Percentiles rank a stretch among this genome's conserved stretches.
These are phyloP conservation scores for Petunia hybrid DNA, from an alignment of 305 asterid genomes.

Conservation along the genomic window DNA sequence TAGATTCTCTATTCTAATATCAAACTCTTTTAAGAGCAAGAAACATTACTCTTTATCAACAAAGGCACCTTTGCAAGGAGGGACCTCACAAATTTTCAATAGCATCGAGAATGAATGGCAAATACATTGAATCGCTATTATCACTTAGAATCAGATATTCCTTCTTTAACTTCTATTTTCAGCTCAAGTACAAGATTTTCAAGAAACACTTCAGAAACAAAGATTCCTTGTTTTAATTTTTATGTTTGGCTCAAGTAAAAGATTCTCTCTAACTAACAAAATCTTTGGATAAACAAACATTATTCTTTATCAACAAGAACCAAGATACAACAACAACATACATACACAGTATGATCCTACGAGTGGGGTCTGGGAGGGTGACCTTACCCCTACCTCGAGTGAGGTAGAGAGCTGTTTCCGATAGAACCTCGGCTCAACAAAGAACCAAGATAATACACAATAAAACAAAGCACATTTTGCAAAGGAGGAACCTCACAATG, in stretches of 20 bases:
- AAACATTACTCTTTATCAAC: constrained; percentile 11
- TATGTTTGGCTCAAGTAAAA: not conserved
- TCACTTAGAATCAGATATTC: not conserved
- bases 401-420: too few species aligned
- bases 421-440: too few species aligned
- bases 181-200: not conserved
- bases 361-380: too few species aligned
- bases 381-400: too few species aligned
- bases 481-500: constrained; percentile 66
- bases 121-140: not conserved
- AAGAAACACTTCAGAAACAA: too few species aligned
- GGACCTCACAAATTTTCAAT: too few species aligned
- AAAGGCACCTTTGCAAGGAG: too few species aligned
- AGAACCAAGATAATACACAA: constrained; percentile 22
- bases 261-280: not conserved
- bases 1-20: not conserved
- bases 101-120: not conserved
- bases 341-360: too few species aligned
- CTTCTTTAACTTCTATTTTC: not conserved
- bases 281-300: not conserved
- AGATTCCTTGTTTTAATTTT: too few species aligned
- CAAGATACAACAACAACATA: too few species aligned
- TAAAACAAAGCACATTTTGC: constrained; percentile 25
- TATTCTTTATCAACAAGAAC: not conserved
- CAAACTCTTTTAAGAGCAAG: not conserved